These are phyloP conservation scores for Galeopsis tetrahit DNA, from an alignment of 257 asterid genomes.

Conservation along the genomic window DNA sequence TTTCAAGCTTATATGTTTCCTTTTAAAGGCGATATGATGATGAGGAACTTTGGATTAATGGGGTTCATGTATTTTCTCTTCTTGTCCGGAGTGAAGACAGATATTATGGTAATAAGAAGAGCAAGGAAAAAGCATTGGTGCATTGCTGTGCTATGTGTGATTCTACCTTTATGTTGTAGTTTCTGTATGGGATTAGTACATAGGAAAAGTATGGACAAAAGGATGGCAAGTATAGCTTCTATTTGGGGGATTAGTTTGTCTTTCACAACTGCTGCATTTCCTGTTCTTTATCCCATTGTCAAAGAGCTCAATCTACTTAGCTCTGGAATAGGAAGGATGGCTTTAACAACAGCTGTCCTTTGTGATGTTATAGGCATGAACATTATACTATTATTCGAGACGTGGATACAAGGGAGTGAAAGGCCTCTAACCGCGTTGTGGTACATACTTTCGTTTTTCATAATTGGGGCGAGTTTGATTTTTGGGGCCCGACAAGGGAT, in stretches of 20 bases:
- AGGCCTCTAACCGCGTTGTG: conserved; percentile 42
- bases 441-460: conserved; percentile 42
- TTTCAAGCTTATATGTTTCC: conserved; percentile 54
- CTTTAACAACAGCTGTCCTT: conserved; percentile 52
- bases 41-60: conserved; percentile 55
- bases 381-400: conserved; percentile 53
- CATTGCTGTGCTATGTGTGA: conserved; percentile 40
- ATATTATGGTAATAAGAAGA: conserved; percentile 38
- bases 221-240: conserved; percentile 42
- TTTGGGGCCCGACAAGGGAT: conserved; percentile 53
- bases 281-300: conserved; percentile 64
- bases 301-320: conserved; percentile 75
- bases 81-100: conserved; percentile 69
- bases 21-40: conserved; percentile 38
- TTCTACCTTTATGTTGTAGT: conserved; percentile 45
- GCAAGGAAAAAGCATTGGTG: conserved; percentile 63
- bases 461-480: conserved; percentile 29
- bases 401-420: conserved; percentile 49
- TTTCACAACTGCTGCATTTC: conserved; percentile 61
- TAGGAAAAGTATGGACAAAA: conserved; percentile 40
- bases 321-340: conserved; percentile 78
- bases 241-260: conserved; percentile 56
- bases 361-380: conserved; percentile 57
- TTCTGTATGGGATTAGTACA: conserved; percentile 33
- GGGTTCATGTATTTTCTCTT: conserved; percentile 82